phyloP scores from a whole-genome alignment of 2,329 filamentous ascomycete genomes.

The Aspergillus fumigatiaffinis region DNA sequence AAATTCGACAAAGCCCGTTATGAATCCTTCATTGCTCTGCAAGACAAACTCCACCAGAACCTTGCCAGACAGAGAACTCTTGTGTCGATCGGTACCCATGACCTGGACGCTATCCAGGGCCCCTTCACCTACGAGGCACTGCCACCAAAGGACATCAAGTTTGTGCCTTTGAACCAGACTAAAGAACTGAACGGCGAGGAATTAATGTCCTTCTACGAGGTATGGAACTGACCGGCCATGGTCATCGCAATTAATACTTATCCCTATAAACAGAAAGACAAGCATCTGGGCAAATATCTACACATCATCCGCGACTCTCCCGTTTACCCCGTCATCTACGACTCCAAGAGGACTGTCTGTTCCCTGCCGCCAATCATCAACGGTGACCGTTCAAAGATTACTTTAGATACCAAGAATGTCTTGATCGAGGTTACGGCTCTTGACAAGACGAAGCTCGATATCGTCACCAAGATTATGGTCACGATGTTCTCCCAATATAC shows the following conservation, averaged over 20 bases:
- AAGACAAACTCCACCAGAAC: conserved; percentile 98
- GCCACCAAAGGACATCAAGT: conserved; percentile 86
- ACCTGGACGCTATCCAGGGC: conserved; percentile 86
- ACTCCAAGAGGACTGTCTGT: conserved; percentile 80
- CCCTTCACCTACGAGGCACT: conserved; percentile 97
- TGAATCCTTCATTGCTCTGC: conserved; percentile 93
- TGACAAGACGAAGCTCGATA: conserved; percentile 92
- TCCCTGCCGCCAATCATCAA: conserved; percentile 98
- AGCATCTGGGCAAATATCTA: conserved; percentile 82
- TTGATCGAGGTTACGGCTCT: conserved; percentile 97
- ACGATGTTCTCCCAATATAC: conserved; percentile 97
- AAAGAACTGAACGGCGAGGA: conserved; percentile 83
- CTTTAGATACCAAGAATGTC: conserved; percentile 82
- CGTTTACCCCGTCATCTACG: conserved; percentile 93
- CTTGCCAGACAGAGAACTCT: conserved; percentile 87
- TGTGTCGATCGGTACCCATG: conserved; percentile 96
- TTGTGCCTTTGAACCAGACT: conserved; percentile 84
- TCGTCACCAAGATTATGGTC: conserved; percentile 92
- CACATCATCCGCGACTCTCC: conserved; percentile 93
- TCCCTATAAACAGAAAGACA: conserved; percentile 64
- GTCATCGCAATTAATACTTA: conserved; percentile 9
- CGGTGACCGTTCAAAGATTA: conserved; percentile 94
- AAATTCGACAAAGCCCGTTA: conserved; percentile 89
- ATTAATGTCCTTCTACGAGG: conserved; percentile 88
- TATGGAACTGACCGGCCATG: conserved; percentile 23